phyloP scores from a whole-genome alignment of 2,329 filamentous ascomycete species.

The Botrytis pseudocinerea region DNA sequence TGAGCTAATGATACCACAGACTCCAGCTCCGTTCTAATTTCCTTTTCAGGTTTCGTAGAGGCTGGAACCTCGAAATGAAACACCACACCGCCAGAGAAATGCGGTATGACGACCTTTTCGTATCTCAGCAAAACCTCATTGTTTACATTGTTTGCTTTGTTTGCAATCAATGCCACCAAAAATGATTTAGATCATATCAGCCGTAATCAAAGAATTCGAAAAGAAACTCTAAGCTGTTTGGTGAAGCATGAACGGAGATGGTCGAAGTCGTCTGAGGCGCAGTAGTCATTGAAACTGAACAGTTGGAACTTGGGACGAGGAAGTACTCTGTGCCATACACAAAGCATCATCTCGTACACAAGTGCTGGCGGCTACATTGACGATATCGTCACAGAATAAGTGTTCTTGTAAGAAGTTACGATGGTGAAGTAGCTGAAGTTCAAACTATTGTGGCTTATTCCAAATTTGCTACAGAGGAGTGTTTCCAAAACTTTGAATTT shows the following conservation, averaged over 20 bases:
- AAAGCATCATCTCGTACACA: not conserved
- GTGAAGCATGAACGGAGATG: constrained; percentile 1
- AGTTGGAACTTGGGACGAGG: not conserved
- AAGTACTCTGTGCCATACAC: not conserved
- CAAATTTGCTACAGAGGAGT: constrained; percentile 13
- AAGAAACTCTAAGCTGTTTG: not conserved
- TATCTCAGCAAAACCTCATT: not conserved
- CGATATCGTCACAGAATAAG: constrained; percentile 6
- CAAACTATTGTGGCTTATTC: constrained; percentile 13
- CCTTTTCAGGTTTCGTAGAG: constrained; percentile 1
- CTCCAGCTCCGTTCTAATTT: constrained; percentile 6
- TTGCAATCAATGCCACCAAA: not conserved
- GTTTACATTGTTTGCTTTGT: not conserved
- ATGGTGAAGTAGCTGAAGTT: not conserved
- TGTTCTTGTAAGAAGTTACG: constrained; percentile 1
- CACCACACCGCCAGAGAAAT: not conserved
- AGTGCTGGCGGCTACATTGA: not conserved
- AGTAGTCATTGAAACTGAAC: not conserved
- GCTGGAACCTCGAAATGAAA: constrained; percentile 7
- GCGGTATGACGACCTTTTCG: not conserved
- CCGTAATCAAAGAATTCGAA: not conserved
- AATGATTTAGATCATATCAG: not conserved
- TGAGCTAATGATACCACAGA: not conserved
- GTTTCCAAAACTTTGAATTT: constrained; percentile 11
- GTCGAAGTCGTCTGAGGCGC: not conserved